Conservation (phyloP, 139 green algal species). For the Dunaliella sp. region DNA sequence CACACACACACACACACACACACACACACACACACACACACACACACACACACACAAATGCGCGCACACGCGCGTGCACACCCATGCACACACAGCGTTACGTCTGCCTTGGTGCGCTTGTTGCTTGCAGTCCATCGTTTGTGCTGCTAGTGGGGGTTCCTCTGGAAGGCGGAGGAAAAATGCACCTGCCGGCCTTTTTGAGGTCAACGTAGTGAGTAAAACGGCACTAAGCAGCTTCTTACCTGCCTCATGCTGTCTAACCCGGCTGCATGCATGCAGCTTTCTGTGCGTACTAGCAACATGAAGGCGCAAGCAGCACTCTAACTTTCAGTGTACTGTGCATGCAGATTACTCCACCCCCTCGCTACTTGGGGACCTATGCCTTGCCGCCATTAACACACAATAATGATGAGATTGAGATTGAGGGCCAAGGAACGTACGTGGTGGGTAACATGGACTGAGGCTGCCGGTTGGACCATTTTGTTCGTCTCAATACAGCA, state of each 20-base stretch:
- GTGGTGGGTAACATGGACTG: no score
- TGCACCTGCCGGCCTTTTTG: constrained; percentile 27
- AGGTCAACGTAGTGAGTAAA: constrained; percentile 36
- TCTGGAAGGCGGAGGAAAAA: constrained; percentile 33
- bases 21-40: background rate
- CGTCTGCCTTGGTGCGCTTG: background rate
- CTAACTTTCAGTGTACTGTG: background rate
- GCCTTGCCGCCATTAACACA: constrained; percentile 53
- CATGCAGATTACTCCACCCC: constrained; percentile 6
- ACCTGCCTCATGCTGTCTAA: no score
- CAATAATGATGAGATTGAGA: constrained; percentile 53
- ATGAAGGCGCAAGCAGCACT: background rate
- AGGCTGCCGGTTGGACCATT: no score
- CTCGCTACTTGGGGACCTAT: constrained; percentile 38
- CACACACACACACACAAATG: background rate
- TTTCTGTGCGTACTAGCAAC: background rate
- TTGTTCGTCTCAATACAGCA: no score
- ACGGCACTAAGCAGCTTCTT: background rate
- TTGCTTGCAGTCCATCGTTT: background rate
- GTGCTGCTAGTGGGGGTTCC: background rate
- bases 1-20: background rate
- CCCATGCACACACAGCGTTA: background rate
- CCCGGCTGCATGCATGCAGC: background rate
- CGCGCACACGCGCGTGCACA: background rate
- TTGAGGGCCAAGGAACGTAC: constrained; percentile 45